A percentile compares a stretch with the other conserved stretches of the same genome.
Conservation (phyloP, 2,329 filamentous ascomycete species). For the Fusarium bulbicola region DNA sequence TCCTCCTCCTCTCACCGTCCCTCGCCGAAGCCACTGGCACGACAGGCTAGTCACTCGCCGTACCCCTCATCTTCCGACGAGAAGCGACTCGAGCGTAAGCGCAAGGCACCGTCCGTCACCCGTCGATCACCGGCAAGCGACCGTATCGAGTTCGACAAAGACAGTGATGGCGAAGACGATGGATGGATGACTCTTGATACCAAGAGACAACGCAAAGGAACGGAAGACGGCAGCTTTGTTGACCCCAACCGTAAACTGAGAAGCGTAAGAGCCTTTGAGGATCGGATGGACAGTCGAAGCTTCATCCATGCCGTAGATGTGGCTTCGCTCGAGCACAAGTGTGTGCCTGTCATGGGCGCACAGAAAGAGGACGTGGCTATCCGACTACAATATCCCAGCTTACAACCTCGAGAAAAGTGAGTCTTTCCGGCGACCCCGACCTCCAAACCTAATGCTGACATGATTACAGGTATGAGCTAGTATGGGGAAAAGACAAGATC, state of each 20-base stretch:
- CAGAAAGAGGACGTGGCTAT: conserved; percentile 66
- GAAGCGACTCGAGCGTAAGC: conserved; percentile 55
- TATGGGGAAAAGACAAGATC: conserved; percentile 81
- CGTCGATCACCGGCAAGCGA: conserved; percentile 59
- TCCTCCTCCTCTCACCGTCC: conserved; percentile 50
- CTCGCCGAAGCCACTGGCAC: conserved; percentile 53
- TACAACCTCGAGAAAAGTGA: conserved; percentile 73
- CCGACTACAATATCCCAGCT: conserved; percentile 85
- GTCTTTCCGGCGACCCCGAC: conserved; percentile 15
- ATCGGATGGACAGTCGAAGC: conserved; percentile 51
- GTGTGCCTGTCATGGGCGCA: conserved; percentile 60
- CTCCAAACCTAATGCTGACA: conserved; percentile 24
- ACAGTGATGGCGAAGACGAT: conserved; percentile 61
- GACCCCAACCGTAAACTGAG: conserved; percentile 59
- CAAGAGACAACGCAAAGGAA: conserved; percentile 57
- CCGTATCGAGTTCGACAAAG: conserved; percentile 60
- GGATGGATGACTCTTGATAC: conserved; percentile 61
- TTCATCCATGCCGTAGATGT: conserved; percentile 70
- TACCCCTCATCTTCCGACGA: conserved; percentile 54
- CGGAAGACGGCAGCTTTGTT: conserved; percentile 51
- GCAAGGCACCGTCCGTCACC: conserved; percentile 53
- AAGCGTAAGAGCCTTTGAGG: conserved; percentile 57
- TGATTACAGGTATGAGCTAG: conserved; percentile 64
- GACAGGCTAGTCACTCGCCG: conserved; percentile 54
- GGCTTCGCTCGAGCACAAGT: conserved; percentile 60